Conservation (phyloP, 495 filamentous ascomycete species). For the Halenospora varia region DNA sequence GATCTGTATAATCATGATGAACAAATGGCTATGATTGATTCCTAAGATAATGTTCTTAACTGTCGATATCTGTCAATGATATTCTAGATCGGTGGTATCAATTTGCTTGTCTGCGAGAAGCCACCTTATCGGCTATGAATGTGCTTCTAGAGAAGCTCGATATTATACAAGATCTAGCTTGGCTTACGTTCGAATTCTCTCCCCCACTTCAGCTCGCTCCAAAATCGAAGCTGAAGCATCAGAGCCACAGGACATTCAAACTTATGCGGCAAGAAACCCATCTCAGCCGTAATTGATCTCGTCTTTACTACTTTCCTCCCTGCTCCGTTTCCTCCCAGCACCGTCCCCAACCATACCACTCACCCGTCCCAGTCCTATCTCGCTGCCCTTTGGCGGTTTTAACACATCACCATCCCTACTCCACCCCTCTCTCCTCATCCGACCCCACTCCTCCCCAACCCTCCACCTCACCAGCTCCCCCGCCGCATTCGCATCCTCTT, state of each 20-base stretch:
- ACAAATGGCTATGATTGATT: background rate
- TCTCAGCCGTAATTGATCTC: background rate
- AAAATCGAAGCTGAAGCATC: too few species aligned
- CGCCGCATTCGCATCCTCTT: constrained; percentile 82
- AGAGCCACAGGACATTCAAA: too few species aligned
- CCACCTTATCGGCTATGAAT: too few species aligned
- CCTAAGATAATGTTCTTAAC: background rate
- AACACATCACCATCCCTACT: constrained; percentile 38
- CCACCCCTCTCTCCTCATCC: constrained; percentile 63
- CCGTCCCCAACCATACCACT: background rate
- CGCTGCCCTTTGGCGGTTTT: constrained; percentile 8
- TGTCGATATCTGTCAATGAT: too few species aligned
- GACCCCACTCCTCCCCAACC: constrained; percentile 61
- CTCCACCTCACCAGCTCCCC: constrained; percentile 76
- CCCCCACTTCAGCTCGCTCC: too few species aligned
- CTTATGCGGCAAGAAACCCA: background rate
- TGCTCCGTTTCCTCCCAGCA: background rate
- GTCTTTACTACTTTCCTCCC: background rate
- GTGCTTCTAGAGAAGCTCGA: too few species aligned
- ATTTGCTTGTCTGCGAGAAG: too few species aligned
- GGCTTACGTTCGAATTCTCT: too few species aligned
- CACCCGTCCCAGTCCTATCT: background rate
- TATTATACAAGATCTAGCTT: too few species aligned
- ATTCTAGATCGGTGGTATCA: too few species aligned
- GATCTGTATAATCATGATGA: background rate